Base-by-base conservation (phyloP, 176 grass and related monocot genomes). In the Ensete glaucum region DNA sequence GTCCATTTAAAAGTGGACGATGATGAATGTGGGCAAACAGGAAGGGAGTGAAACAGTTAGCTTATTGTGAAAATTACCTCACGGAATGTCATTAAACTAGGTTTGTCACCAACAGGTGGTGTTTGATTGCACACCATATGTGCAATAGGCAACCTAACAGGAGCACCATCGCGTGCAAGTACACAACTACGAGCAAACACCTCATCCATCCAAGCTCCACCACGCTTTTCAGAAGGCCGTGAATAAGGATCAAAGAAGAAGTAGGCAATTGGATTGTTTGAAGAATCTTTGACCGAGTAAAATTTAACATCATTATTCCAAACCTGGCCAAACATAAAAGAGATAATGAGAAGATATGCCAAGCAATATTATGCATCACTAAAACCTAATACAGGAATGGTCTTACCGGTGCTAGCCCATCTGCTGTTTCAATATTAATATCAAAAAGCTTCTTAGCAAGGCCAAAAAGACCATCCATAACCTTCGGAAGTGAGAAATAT, bases 171-270 rank as follows among this genome's bases (percentile, higher is more conserved):
- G 77, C 80, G 84, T 64, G 95, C 90, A 73, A 98, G 86, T 34
- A 93, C 82, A 9, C 81, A 76, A 56, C 95, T 98, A 71, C 95
- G 88, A 91, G 88, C 87, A 64, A 98, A 87, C 48, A 98, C 95
- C 69, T 93, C 95, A 75, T 91, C 80, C 95, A 98, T 98, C 95
- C 95, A 98, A 76, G 95, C 95, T 59, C 95, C 95, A 21, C 82
- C 95, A 53, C 90, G 90, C 64, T 98, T 98, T 80, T 98, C 95
- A 78, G 95, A 84, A 83, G 95, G 95, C 71, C 95, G 90, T 70
- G 95, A 91, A 84, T 98, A 98, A 54, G 95, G 95, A 82, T 98
- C 95, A 2, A 98, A 98, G 67, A 91, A 98, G 76, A 98, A 98
- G 58, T 98, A 98, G 54, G 95, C 95, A 82, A 98, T 86, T 26